These are phyloP conservation scores for Candida boleticola DNA, from an alignment of 805 yeast species.

Conservation along the genomic window DNA sequence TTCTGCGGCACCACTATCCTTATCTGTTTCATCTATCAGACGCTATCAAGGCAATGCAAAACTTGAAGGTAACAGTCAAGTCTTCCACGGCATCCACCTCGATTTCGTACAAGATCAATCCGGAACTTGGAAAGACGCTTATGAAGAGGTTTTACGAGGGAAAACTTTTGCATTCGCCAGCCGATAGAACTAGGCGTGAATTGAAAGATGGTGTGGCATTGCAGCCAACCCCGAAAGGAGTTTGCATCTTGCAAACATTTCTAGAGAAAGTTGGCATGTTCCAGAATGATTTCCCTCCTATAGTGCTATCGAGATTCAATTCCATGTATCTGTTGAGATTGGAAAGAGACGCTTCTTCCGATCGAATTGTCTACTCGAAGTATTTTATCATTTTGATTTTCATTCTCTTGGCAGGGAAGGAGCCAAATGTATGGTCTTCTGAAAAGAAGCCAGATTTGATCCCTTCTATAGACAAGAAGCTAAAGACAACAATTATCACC, in stretches of 20 bases:
- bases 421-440: conserved; percentile 71
- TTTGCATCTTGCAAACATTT: conserved; percentile 63
- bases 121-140: conserved; percentile 45
- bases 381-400: conserved; percentile 67
- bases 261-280: conserved; percentile 55
- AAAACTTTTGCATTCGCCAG: conserved; percentile 69
- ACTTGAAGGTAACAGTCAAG: conserved; percentile 47
- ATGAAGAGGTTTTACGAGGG: conserved; percentile 56
- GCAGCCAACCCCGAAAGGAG: conserved; percentile 93
- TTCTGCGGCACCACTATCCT: conserved; percentile 27
- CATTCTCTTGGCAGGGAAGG: conserved; percentile 56
- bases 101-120: conserved; percentile 49
- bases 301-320: conserved; percentile 59
- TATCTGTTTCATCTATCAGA: conserved; percentile 51
- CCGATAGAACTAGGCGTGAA: conserved; percentile 59
- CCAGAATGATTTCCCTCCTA: conserved; percentile 34
- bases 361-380: conserved; percentile 58
- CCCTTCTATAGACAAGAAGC: not conserved
- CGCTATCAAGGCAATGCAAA: conserved; percentile 53
- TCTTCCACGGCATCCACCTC: conserved; percentile 50
- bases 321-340: conserved; percentile 69
- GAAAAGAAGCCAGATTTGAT: conserved; percentile 46
- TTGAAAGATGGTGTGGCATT: conserved; percentile 44
- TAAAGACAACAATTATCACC: not conserved
- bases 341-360: conserved; percentile 59